Evolutionary conservation across 176 grass and related monocot genomes (phyloP), one percentile per base, ranked within the genome.

Genomic region (Bonia amplexicaulis): DNA sequence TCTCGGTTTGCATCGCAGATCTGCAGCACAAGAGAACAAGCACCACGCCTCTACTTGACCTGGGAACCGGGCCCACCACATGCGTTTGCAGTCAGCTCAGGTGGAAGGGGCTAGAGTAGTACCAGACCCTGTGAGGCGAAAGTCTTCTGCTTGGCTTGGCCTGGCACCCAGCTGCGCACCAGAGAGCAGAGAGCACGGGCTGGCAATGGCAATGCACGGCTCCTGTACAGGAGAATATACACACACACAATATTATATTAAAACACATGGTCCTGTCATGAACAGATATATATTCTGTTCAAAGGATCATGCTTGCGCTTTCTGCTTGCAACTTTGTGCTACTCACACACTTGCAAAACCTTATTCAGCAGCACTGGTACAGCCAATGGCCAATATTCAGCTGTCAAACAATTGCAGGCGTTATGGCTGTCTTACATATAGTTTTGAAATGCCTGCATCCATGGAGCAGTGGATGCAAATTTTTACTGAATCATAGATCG

Each of bases 61-160:
- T 59, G n/a, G 53, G 44, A 52, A 29, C 2, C 7, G 15, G 48
- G 48, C 22, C 70, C 70, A 57, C 33, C 54, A 81, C 77, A 73
- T 73, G 84, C 78, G 19, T 35, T 57, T 47, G 47, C 55, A 76
- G 85, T 37, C 55, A 76, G 85, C 35, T 77, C 73, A 66, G 73
- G 72, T 78, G 62, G 83, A 70, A 33, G 64, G 49, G 12, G 4
- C 55, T 23, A 25, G 75, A 12, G 51, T 17, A 5, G 25, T 52
- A 48, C 42, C 19, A 6, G 77, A 80, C 39, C 46, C 75, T 74
- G 76, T 9, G 60, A 85, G 49, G 59, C 82, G 85, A 67, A 79
- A 39, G 84, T 66, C 76, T 89, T 85, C 16, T 80, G 87, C 69
- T 85, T 89, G 82, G 77, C 88, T 11, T 31, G 88, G 82, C 82